These are phyloP conservation scores for Aphanomyces euteiches DNA, from an alignment of 352 stramenopile genomes.

Conservation along the genomic window DNA sequence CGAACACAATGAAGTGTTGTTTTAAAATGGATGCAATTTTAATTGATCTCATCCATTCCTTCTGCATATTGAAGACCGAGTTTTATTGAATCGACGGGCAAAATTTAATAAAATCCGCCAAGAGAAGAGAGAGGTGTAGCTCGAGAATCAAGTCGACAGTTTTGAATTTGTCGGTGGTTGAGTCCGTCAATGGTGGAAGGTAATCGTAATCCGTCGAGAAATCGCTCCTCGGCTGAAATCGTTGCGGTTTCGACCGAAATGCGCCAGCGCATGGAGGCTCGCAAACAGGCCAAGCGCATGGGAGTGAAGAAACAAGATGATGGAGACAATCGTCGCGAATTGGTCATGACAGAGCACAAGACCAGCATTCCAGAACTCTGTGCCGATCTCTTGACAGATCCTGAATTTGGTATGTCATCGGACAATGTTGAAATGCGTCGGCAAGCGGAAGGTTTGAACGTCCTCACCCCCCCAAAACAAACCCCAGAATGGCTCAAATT, in stretches of 20 bases:
- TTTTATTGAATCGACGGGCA: no score
- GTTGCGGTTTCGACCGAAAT: constrained; percentile 52
- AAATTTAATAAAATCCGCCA: no score
- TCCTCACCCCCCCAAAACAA: constrained; percentile 63
- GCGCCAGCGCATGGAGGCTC: constrained; percentile 53
- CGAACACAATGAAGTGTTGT: no score
- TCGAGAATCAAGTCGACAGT: no score
- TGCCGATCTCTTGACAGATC: constrained; percentile 45
- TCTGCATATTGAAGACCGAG: no score
- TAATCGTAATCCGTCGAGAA: constrained; percentile 31
- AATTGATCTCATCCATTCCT: no score
- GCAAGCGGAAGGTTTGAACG: constrained; percentile 45
- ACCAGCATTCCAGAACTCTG: constrained; percentile 46
- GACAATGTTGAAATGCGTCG: constrained; percentile 51
- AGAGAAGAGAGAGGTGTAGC: no score
- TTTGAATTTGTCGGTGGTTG: no score
- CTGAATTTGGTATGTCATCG: constrained; percentile 43
- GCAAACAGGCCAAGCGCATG: constrained; percentile 38
- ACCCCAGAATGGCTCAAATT: constrained; percentile 74
- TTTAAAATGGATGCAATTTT: no score
- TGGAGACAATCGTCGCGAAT: constrained; percentile 39
- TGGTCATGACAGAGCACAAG: constrained; percentile 57
- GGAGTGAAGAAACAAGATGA: constrained; percentile 32
- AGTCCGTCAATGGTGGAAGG: neutral
- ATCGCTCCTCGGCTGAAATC: constrained; percentile 56